phyloP scores from a whole-genome alignment of 192 early-diverging fungal species.

The Umbelopsis sp. region DNA sequence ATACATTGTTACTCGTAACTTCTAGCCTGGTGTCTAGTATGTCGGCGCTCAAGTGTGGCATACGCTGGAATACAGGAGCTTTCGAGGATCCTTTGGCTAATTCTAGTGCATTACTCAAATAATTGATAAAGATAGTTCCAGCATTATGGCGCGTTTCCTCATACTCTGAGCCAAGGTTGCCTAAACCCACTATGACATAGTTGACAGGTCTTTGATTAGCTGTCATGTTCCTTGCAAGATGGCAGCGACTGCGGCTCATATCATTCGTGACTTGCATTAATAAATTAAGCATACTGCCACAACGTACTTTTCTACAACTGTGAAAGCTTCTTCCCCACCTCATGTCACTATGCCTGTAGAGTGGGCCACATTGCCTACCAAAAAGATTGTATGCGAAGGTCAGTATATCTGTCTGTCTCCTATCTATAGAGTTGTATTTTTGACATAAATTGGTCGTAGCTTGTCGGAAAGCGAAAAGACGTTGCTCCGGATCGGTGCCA shows the following conservation, averaged over 20 bases:
- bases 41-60: constrained; percentile 49
- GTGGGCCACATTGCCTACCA: background rate
- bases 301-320: no score
- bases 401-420: background rate
- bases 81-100: constrained; percentile 43
- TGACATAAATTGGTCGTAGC: background rate
- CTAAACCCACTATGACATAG: constrained; percentile 57
- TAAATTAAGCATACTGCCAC: background rate
- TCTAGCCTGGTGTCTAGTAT: constrained; percentile 55
- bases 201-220: constrained; percentile 43
- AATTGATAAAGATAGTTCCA: constrained; percentile 61
- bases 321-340: background rate
- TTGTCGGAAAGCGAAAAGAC: constrained; percentile 13
- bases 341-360: constrained; percentile 6
- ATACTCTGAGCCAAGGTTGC: constrained; percentile 52
- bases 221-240: background rate
- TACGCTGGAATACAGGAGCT: constrained; percentile 42
- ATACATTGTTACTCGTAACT: constrained; percentile 35
- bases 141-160: constrained; percentile 59
- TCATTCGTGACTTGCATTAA: background rate
- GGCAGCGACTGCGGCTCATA: background rate
- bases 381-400: constrained; percentile 13
- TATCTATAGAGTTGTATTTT: no score
- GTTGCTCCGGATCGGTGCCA: background rate
- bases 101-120: constrained; percentile 61